Evolutionary conservation across 768 basidiomycete species (phyloP).

Genomic region (Leccinum fibrillosum): DNA sequence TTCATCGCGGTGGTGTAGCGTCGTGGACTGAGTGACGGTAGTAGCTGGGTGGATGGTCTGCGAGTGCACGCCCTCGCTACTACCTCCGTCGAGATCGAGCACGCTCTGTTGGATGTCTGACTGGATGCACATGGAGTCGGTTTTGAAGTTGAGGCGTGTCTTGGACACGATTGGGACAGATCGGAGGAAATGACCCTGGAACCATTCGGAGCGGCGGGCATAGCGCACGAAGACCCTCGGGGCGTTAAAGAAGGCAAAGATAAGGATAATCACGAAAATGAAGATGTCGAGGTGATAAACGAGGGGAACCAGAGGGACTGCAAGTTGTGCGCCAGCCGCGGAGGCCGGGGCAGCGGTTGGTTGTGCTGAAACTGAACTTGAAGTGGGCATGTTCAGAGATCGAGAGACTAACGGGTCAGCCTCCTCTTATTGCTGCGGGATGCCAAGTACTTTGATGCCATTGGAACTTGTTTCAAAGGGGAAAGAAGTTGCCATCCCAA

Average conservation of each 20-base stretch:
- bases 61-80: conserved; percentile 9
- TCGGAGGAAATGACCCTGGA: conserved; percentile 46
- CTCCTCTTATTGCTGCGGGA: background rate
- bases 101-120: conserved; percentile 12
- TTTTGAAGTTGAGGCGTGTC: conserved; percentile 11
- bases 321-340: background rate
- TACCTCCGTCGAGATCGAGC: conserved; percentile 17
- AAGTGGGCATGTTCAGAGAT: background rate
- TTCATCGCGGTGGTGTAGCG: background rate
- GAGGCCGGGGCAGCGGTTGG: background rate
- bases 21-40: background rate
- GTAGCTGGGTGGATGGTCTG: background rate
- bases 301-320: conserved; percentile 4
- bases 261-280: conserved; percentile 38
- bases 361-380: background rate
- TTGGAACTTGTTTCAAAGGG: background rate
- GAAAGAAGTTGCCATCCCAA: background rate
- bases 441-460: background rate
- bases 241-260: conserved; percentile 40
- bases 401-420: background rate
- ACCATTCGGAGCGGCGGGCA: conserved; percentile 48
- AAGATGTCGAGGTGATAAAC: conserved; percentile 44
- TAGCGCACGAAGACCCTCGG: conserved; percentile 53
- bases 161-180: conserved; percentile 4
- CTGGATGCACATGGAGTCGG: conserved; percentile 10